A percentile compares a stretch with the other conserved stretches of the same genome.
Evolutionary conservation across 2,329 filamentous ascomycete species (phyloP).

Genomic region (Orbilia javanica): DNA sequence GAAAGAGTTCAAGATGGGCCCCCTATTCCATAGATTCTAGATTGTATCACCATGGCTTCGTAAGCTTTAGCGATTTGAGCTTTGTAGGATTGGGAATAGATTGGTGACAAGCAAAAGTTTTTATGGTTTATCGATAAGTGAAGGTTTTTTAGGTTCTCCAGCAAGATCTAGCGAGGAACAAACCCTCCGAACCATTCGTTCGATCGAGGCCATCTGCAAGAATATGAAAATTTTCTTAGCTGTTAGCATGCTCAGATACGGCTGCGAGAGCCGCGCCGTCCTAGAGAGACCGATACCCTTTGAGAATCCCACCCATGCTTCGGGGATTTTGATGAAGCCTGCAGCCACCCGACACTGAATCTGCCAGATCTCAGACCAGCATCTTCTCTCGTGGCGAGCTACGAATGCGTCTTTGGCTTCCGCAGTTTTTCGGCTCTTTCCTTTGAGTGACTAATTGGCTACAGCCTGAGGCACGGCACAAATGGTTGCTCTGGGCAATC

Average conservation of each 20-base stretch:
- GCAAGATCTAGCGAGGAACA: background rate
- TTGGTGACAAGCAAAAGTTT: background rate
- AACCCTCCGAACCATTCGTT: background rate
- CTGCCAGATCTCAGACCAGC: constrained; percentile 5
- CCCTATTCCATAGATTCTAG: constrained; percentile 24
- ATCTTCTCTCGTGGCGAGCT: background rate
- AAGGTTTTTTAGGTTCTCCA: background rate
- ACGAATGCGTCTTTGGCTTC: constrained; percentile 14
- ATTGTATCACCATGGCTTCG: constrained; percentile 30
- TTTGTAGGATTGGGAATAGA: constrained; percentile 33
- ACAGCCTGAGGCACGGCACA: too few species aligned
- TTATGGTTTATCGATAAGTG: constrained; percentile 3
- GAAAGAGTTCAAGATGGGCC: background rate
- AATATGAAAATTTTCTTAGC: too few species aligned
- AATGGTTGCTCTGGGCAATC: too few species aligned
- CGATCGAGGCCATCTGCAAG: background rate
- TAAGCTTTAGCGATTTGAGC: constrained; percentile 1
- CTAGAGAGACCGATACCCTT: too few species aligned
- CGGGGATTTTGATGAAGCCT: background rate
- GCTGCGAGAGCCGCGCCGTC: too few species aligned
- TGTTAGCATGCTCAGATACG: too few species aligned
- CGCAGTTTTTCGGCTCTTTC: background rate
- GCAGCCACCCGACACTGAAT: constrained; percentile 17
- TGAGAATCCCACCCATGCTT: too few species aligned
- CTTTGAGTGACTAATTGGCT: too few species aligned